Base-by-base conservation (phyloP, 2,329 filamentous ascomycete species). In the Cladosporium sp. region DNA sequence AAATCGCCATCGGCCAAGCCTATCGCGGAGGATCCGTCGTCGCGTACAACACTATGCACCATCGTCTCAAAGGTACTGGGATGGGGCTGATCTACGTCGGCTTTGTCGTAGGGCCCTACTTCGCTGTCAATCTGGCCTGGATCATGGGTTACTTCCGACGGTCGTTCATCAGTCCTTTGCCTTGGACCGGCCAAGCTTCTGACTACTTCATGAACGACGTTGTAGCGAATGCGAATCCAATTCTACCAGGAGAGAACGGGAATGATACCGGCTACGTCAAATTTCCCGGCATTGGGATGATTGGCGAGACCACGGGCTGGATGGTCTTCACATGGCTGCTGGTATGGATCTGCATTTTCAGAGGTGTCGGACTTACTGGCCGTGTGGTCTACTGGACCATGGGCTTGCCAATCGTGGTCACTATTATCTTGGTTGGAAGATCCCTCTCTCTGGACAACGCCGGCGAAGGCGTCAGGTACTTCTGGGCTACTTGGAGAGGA, bases 351-450 rank as follows among this genome's bases (percentile, higher is more conserved):
- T 83, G 79, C 63, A 84, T 86, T 64, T 83, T 84, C 69, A 79
- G 81, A 37, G 80, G 84, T 6, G 81, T 85, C 19, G 81, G 82
- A 0, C 68, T 83, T 60, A 84, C 82, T 1, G 82, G 82, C 1
- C 77, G 82, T 5, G 83, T 84, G 9, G 82, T 84, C 5, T 85
- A 84, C 71, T 83, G 82, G 69, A 84, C 82, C n/a, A 84, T 85
- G 82, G 82, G 81, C 1, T 67, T 85, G 5, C 82, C 83, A 0
- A 83, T 85, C 51, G 72, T 82, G 59, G 80, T 81, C 14, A 84
- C 80, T 2, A 76, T 85, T 61, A 78, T 84, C 57, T 74, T 85
- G 25, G 77, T 85, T 49, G 82, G 81, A 17, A 78, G 82, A 1
- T 75, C 80, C 0, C 68, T 79, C 1, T 84, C 82, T 0, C 78